Evolutionary conservation across 2,329 filamentous ascomycete species (phyloP).

Genomic region (Fusarium sp.): DNA sequence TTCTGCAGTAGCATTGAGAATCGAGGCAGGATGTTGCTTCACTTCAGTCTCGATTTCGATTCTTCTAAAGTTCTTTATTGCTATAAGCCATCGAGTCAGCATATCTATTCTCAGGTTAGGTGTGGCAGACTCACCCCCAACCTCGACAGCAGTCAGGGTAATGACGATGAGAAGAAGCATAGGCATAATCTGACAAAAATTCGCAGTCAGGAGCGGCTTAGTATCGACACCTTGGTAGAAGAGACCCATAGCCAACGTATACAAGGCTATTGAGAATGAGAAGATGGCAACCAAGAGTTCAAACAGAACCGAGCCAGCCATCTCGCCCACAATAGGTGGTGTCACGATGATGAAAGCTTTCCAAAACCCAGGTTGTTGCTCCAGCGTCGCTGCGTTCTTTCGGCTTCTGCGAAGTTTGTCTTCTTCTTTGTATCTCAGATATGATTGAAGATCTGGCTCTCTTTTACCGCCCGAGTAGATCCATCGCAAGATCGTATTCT

Average conservation of each 20-base stretch:
- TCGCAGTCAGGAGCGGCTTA: background rate
- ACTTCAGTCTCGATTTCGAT: slow-evolving; percentile 11
- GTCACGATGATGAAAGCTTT: slow-evolving; percentile 2
- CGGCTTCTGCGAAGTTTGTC: background rate
- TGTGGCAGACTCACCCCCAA: slow-evolving; percentile 19
- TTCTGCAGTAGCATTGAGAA: background rate
- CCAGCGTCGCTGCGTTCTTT: background rate
- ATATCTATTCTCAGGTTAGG: background rate
- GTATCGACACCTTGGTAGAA: background rate
- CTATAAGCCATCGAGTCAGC: background rate
- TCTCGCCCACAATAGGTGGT: slow-evolving; percentile 10
- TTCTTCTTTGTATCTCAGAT: background rate
- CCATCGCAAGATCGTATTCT: background rate
- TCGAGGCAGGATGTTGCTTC: background rate
- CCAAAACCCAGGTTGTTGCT: background rate
- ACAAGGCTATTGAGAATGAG: slow-evolving; percentile 4
- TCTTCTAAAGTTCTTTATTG: slow-evolving; percentile 13
- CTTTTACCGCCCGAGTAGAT: background rate
- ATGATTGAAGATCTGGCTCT: slow-evolving; percentile 1
- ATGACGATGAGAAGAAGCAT: slow-evolving; percentile 25
- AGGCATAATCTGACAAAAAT: slow-evolving; percentile 28
- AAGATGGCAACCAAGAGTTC: slow-evolving; percentile 9
- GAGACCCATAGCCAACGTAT: slow-evolving; percentile 2
- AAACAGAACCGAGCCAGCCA: slow-evolving; percentile 9
- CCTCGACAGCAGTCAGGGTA: slow-evolving; percentile 18